Conservation (phyloP, 768 basidiomycete genomes). For the Chlorophyllum brunneum region DNA sequence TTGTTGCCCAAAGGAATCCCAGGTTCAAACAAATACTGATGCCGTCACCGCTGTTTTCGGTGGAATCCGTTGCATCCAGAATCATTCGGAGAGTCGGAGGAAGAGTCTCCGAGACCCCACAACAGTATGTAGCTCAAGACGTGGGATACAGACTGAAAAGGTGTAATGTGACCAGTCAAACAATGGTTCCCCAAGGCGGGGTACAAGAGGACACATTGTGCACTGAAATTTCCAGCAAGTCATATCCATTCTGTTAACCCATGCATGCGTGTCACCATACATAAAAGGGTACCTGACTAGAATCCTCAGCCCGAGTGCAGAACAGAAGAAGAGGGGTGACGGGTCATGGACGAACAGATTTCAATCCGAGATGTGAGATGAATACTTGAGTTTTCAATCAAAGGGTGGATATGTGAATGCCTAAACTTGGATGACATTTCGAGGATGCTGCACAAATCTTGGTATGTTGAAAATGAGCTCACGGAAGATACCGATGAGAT, state of each 20-base stretch:
- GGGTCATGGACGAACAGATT: not conserved
- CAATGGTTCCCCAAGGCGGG: no score
- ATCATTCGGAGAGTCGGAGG: not conserved
- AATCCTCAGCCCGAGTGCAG: not conserved
- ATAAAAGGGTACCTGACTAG: conserved; percentile 4
- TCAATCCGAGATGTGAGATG: not conserved
- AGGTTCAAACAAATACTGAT: conserved; percentile 24
- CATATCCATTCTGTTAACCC: not conserved
- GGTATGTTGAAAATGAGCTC: conserved; percentile 3
- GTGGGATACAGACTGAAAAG: no score
- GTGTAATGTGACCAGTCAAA: no score
- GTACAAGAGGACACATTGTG: no score
- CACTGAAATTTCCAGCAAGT: no score
- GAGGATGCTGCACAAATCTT: conserved; percentile 3
- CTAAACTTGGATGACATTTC: conserved; percentile 8
- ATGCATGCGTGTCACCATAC: not conserved
- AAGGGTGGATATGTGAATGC: conserved; percentile 1
- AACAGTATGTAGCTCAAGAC: not conserved
- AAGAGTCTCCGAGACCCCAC: not conserved
- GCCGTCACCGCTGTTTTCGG: conserved; percentile 24
- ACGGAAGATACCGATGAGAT: conserved; percentile 13
- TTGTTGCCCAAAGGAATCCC: conserved; percentile 14
- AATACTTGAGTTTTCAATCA: not conserved
- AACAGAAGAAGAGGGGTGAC: conserved; percentile 2
- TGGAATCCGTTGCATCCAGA: conserved; percentile 18